Percentiles rank a stretch among this genome's conserved stretches.
Conservation (phyloP, 495 filamentous ascomycete species). For the Thermochaetoides thermophila region DNA sequence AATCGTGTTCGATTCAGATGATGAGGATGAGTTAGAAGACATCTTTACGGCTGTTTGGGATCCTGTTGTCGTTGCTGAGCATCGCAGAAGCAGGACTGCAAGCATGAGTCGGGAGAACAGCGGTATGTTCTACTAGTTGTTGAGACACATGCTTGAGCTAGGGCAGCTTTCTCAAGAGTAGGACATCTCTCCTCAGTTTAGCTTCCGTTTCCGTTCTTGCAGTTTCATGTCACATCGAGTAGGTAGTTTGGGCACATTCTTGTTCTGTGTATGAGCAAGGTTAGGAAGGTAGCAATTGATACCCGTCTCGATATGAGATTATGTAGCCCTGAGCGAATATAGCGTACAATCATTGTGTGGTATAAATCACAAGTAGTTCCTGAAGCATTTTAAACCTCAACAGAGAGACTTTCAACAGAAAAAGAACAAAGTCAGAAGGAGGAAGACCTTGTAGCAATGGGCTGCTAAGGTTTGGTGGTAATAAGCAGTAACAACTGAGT, state of each 20-base stretch:
- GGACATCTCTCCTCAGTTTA: neutral
- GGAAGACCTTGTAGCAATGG: no score
- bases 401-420: no score
- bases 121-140: neutral
- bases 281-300: no score
- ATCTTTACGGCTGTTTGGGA: constrained; percentile 82
- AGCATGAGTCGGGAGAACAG: constrained; percentile 6
- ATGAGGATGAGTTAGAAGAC: constrained; percentile 93
- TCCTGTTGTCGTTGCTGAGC: constrained; percentile 45
- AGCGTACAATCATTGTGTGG: no score
- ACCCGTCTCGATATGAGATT: no score
- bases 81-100: constrained; percentile 42
- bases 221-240: neutral
- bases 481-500: no score
- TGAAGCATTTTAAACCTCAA: no score
- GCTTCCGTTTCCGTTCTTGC: neutral
- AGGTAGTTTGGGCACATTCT: neutral
- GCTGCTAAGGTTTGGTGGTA: no score
- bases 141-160: neutral
- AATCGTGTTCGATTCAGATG: constrained; percentile 73
- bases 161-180: neutral
- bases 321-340: no score
- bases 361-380: no score
- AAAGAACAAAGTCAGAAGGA: no score
- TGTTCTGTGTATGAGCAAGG: no score